Percentiles rank a stretch among this genome's conserved stretches.
These are phyloP conservation scores for Arabidopsis lyrata DNA, from an alignment of 441 rosid species.

Conservation along the genomic window DNA sequence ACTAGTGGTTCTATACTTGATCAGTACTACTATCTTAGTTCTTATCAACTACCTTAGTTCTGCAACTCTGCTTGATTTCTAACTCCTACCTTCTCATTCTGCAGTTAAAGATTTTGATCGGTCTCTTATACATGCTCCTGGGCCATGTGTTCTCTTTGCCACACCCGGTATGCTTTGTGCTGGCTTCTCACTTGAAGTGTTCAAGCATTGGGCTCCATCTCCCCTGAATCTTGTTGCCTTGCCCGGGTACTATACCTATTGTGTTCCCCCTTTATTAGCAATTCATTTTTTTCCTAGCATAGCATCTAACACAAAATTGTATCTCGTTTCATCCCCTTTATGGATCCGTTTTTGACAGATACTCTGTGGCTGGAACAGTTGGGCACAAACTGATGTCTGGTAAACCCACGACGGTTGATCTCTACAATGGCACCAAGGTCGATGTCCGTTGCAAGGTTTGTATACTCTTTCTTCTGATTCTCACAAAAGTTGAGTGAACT, in stretches of 20 bases:
- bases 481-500: neutral
- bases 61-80: slow-evolving; percentile 11
- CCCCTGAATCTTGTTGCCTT: slow-evolving; percentile 79
- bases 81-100: too few relatives aligned
- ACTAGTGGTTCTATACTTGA: too few relatives aligned
- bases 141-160: slow-evolving; percentile 98
- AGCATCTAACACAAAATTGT: slow-evolving; percentile 2
- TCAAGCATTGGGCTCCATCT: slow-evolving; percentile 95
- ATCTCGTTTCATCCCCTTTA: slow-evolving; percentile 1
- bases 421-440: slow-evolving; percentile 84
- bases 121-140: slow-evolving; percentile 79
- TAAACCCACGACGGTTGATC: slow-evolving; percentile 76
- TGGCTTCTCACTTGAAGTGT: slow-evolving; percentile 95
- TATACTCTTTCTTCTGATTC: slow-evolving; percentile 20
- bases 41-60: too few relatives aligned
- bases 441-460: slow-evolving; percentile 92
- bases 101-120: slow-evolving; percentile 85
- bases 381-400: slow-evolving; percentile 94
- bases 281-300: neutral
- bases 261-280: neutral
- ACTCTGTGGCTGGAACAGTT: slow-evolving; percentile 92
- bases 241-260: slow-evolving; percentile 70
- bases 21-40: too few relatives aligned
- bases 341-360: slow-evolving; percentile 49
- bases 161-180: slow-evolving; percentile 99